Percentiles rank a stretch among this genome's conserved stretches.
These are phyloP conservation scores for Allantophomopsis lycopodina DNA, from an alignment of 2,329 filamentous ascomycete species.

Conservation along the genomic window DNA sequence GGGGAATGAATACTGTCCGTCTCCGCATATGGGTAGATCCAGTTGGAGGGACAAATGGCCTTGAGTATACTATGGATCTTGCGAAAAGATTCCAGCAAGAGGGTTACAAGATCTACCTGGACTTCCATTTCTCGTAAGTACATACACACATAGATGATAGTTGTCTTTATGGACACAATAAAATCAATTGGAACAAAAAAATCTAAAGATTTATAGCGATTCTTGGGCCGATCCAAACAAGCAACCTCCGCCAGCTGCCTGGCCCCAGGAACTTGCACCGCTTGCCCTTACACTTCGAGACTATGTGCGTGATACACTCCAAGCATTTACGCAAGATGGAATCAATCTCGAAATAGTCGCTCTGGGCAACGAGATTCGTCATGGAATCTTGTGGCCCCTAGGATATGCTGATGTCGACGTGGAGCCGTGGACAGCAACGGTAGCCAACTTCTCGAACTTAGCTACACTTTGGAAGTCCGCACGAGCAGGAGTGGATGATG, in stretches of 20 bases:
- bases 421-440: slow-evolving; percentile 15
- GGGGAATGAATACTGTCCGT: slow-evolving; percentile 54
- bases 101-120: slow-evolving; percentile 42
- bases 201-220: slow-evolving; percentile 28
- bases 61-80: slow-evolving; percentile 54
- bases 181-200: neutral
- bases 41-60: slow-evolving; percentile 46
- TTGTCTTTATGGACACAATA: neutral
- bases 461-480: slow-evolving; percentile 47
- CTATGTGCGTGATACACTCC: slow-evolving; percentile 49
- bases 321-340: slow-evolving; percentile 41
- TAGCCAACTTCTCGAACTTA: slow-evolving; percentile 38
- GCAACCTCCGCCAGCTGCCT: slow-evolving; percentile 48
- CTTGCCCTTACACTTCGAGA: slow-evolving; percentile 49
- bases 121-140: slow-evolving; percentile 39
- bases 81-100: slow-evolving; percentile 48
- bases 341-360: slow-evolving; percentile 48
- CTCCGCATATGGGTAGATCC: slow-evolving; percentile 62
- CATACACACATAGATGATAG: neutral
- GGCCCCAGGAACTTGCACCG: slow-evolving; percentile 42
- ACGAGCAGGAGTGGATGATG: slow-evolving; percentile 47
- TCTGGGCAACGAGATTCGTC: slow-evolving; percentile 62
- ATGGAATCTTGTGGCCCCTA: slow-evolving; percentile 52
- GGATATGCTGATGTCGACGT: slow-evolving; percentile 33
- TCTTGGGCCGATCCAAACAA: slow-evolving; percentile 57